Evolutionary conservation across 129 eudicot species (phyloP).

Genomic region (Lactuca sativa): DNA sequence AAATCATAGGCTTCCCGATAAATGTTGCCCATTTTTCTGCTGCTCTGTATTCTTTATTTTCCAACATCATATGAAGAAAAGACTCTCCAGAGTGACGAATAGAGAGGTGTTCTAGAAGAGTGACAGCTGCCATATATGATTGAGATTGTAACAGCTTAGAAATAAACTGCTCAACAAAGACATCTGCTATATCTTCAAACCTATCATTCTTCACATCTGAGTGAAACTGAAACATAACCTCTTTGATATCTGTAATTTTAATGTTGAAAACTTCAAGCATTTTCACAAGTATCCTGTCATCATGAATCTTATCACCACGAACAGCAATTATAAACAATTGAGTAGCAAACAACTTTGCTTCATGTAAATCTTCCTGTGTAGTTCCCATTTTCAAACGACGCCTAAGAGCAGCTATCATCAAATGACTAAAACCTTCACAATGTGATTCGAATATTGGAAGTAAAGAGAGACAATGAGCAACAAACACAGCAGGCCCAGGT

Average conservation of each 20-base stretch:
- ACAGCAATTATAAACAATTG: conserved; percentile 49
- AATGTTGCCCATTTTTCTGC: conserved; percentile 89
- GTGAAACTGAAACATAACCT: conserved; percentile 39
- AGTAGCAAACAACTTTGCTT: conserved; percentile 61
- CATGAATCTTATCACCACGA: conserved; percentile 49
- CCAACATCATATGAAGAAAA: conserved; percentile 60
- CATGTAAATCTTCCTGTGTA: conserved; percentile 45
- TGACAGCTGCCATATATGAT: conserved; percentile 65
- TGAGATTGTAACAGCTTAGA: conserved; percentile 56
- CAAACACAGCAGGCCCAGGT: conserved; percentile 71
- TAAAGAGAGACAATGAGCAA: conserved; percentile 66
- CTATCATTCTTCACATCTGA: conserved; percentile 27
- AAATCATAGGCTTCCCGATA: conserved; percentile 74
- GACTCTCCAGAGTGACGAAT: conserved; percentile 64
- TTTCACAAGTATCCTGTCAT: conserved; percentile 65
- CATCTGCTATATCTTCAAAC: conserved; percentile 33
- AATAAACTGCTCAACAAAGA: conserved; percentile 52
- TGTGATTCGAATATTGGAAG: conserved; percentile 71
- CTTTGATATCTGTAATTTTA: conserved; percentile 49
- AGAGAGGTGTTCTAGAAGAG: conserved; percentile 65
- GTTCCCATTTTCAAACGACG: conserved; percentile 57
- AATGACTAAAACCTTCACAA: conserved; percentile 81
- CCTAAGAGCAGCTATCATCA: conserved; percentile 73
- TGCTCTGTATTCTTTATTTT: conserved; percentile 56
- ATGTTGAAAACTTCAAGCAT: conserved; percentile 69